A percentile compares a stretch with the other conserved stretches of the same genome.
These are phyloP conservation scores for Triticum monococcum DNA, from an alignment of 176 grass and related monocot genomes.

Conservation along the genomic window DNA sequence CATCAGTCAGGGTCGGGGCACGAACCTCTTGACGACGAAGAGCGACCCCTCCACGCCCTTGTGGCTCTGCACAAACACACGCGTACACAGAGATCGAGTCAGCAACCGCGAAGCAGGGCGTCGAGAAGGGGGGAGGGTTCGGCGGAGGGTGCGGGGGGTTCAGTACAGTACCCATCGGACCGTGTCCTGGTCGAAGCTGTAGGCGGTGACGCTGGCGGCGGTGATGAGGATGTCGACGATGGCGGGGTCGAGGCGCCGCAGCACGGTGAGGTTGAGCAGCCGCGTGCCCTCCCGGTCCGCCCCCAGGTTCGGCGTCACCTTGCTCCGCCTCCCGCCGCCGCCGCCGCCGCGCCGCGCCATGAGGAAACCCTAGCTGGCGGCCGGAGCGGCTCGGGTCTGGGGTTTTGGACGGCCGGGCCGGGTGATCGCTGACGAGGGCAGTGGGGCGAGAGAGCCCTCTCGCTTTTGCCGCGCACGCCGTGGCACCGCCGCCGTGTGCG, in stretches of 20 bases:
- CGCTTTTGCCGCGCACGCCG: background rate
- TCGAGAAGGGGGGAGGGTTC: background rate
- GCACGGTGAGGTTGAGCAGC: constrained; percentile 66
- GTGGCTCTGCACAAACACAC: constrained; percentile 32
- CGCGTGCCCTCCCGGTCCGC: constrained; percentile 52
- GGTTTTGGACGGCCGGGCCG: background rate
- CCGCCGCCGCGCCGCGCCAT: constrained; percentile 40
- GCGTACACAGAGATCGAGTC: background rate
- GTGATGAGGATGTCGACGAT: constrained; percentile 57
- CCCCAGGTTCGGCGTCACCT: constrained; percentile 50
- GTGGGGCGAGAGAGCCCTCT: background rate
- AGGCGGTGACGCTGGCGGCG: constrained; percentile 53
- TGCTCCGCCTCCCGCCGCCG: constrained; percentile 27
- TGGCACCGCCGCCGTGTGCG: background rate
- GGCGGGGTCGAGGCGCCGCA: constrained; percentile 71
- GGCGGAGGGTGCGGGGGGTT: background rate
- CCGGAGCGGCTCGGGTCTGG: background rate
- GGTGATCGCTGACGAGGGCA: background rate
- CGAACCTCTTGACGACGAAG: constrained; percentile 70
- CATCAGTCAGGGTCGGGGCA: background rate
- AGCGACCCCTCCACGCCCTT: constrained; percentile 73
- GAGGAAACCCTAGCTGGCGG: constrained; percentile 37
- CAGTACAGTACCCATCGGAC: constrained; percentile 36
- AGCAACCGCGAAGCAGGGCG: constrained; percentile 11
- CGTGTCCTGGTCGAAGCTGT: constrained; percentile 40